These are phyloP conservation scores for Gymnopus androsaceus DNA, from an alignment of 1,284 basidiomycete species.

Conservation along the genomic window DNA sequence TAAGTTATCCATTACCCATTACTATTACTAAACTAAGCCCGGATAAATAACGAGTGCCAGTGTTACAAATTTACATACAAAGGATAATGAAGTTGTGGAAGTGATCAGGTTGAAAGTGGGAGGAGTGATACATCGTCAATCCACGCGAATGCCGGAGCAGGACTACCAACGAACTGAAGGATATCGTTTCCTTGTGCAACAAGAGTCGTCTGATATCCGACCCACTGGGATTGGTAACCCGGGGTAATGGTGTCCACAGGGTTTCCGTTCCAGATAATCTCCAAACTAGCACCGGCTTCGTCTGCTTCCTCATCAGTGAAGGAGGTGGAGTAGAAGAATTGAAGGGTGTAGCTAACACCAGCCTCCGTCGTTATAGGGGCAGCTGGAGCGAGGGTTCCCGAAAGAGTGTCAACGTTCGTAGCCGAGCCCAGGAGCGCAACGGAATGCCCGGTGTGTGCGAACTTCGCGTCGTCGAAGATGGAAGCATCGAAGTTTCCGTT, in stretches of 20 bases:
- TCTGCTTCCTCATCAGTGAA: conserved; percentile 31
- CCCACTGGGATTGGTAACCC: conserved; percentile 33
- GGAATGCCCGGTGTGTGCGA: conserved; percentile 32
- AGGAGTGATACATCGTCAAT: conserved; percentile 34
- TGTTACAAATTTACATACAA: background rate
- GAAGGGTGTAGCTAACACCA: conserved; percentile 33
- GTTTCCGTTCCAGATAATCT: conserved; percentile 36
- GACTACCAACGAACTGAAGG: conserved; percentile 34
- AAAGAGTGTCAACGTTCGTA: conserved; percentile 28
- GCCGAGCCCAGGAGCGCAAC: conserved; percentile 36
- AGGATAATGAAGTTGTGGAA: background rate
- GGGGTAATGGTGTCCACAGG: conserved; percentile 29
- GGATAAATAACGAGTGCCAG: no score
- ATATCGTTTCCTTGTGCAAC: conserved; percentile 33
- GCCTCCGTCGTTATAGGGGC: conserved; percentile 28
- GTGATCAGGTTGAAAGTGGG: no score
- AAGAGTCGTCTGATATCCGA: conserved; percentile 30
- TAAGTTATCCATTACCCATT: no score
- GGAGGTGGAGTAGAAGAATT: conserved; percentile 37
- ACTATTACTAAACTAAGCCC: no score
- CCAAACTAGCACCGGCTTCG: conserved; percentile 29
- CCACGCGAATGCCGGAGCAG: conserved; percentile 36
- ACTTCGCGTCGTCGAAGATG: conserved; percentile 34
- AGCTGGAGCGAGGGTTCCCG: conserved; percentile 32
- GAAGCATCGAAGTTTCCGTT: conserved; percentile 35